These are phyloP conservation scores for Elsinoe arachidis DNA, from an alignment of 2,329 filamentous ascomycete species.

Conservation along the genomic window DNA sequence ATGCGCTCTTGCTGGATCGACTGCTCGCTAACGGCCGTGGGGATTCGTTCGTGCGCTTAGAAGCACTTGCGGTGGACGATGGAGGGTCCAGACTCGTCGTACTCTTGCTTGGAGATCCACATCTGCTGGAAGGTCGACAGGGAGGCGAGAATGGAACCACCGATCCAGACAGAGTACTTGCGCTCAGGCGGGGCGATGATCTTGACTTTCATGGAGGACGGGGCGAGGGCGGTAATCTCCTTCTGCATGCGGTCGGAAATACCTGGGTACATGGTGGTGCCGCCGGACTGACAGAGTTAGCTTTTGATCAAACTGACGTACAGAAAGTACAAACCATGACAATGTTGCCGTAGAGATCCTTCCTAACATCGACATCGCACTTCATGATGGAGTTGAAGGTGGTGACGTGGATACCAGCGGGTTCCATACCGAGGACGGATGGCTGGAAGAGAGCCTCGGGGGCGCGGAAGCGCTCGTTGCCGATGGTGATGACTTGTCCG, in stretches of 20 bases:
- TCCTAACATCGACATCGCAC: conserved; percentile 99
- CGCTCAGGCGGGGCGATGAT: conserved; percentile 99
- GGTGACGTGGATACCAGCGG: conserved; percentile 97
- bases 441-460: conserved; percentile 99
- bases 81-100: conserved; percentile 98
- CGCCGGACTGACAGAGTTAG: conserved; percentile 66
- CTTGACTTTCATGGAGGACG: conserved; percentile 99
- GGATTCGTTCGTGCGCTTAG: conserved; percentile 52
- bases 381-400: conserved; percentile 99
- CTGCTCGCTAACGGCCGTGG: conserved; percentile 9
- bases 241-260: conserved; percentile 99
- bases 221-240: conserved; percentile 98
- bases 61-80: conserved; percentile 99
- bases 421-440: conserved; percentile 94
- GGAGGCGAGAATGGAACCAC: conserved; percentile 99
- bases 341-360: conserved; percentile 99
- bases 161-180: conserved; percentile 99
- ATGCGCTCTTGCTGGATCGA: not conserved
- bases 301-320: conserved; percentile 7
- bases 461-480: conserved; percentile 99
- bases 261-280: conserved; percentile 99
- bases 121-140: conserved; percentile 99
- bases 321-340: conserved; percentile 74
- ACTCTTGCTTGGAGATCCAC: conserved; percentile 99
- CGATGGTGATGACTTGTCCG: conserved; percentile 99